These are phyloP conservation scores for Tetratostichococcus sp. DNA, from an alignment of 139 green algal genomes.

Conservation along the genomic window DNA sequence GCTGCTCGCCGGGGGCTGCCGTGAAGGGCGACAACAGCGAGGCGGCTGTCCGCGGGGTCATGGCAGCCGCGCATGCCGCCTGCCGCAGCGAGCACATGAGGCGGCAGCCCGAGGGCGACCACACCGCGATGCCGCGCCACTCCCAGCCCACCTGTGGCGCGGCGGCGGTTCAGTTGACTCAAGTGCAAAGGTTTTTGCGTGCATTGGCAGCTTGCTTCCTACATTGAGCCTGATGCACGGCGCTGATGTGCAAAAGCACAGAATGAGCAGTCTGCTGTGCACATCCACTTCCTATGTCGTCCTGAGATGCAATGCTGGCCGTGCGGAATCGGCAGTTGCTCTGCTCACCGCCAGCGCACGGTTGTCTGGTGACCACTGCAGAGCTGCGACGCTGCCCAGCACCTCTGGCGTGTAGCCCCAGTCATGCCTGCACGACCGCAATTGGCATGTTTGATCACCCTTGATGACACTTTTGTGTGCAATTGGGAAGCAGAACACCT, in stretches of 20 bases:
- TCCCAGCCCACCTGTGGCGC: constrained; percentile 56
- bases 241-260: too few species aligned
- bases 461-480: too few species aligned
- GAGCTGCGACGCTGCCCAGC: constrained; percentile 44
- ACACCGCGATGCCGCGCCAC: constrained; percentile 63
- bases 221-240: too few species aligned
- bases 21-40: background rate
- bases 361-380: constrained; percentile 73
- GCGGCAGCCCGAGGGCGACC: constrained; percentile 71
- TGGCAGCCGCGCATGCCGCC: constrained; percentile 6
- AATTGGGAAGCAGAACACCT: too few species aligned
- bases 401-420: constrained; percentile 60
- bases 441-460: too few species aligned
- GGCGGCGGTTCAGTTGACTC: constrained; percentile 5
- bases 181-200: too few species aligned
- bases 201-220: too few species aligned
- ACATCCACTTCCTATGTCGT: too few species aligned
- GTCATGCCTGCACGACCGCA: constrained; percentile 21
- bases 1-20: background rate
- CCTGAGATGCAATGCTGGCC: too few species aligned
- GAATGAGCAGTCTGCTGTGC: too few species aligned
- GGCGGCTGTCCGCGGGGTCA: background rate
- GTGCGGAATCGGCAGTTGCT: too few species aligned
- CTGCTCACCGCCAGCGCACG: constrained; percentile 35
- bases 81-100: constrained; percentile 74